A percentile compares a stretch with the other conserved stretches of the same genome.
phyloP scores from a whole-genome alignment of 1,139 yeast genomes.

The Magnusiomyces paraingens region DNA sequence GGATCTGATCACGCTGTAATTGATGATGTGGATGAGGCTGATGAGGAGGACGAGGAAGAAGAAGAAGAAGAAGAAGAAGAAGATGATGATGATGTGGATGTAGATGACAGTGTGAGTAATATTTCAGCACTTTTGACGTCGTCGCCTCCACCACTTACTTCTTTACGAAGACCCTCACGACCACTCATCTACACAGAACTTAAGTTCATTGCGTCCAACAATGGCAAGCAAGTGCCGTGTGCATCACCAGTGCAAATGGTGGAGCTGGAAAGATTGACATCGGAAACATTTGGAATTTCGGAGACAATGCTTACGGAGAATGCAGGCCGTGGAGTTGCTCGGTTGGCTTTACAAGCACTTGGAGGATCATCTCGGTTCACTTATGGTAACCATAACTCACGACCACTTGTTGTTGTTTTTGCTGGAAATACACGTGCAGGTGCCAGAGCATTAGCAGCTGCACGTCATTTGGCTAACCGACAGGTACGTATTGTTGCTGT shows the following conservation, averaged over 20 bases:
- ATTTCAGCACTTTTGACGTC: slow-evolving; percentile 10
- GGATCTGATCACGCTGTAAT: slow-evolving; percentile 29
- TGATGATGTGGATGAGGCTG: slow-evolving; percentile 29
- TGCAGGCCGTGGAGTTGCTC: slow-evolving; percentile 62
- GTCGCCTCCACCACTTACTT: slow-evolving; percentile 12
- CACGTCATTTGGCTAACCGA: slow-evolving; percentile 71
- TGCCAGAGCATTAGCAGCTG: slow-evolving; percentile 68
- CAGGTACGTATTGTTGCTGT: slow-evolving; percentile 64
- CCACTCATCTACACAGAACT: slow-evolving; percentile 15
- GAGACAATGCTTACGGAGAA: slow-evolving; percentile 54
- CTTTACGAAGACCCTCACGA: slow-evolving; percentile 13
- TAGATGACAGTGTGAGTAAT: slow-evolving; percentile 15
- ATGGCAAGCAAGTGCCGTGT: slow-evolving; percentile 39
- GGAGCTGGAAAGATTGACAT: slow-evolving; percentile 63
- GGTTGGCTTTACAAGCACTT: slow-evolving; percentile 51
- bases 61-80: slow-evolving; percentile 31
- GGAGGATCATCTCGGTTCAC: slow-evolving; percentile 65
- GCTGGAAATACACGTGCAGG: slow-evolving; percentile 75
- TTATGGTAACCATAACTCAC: slow-evolving; percentile 60
- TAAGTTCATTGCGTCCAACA: slow-evolving; percentile 17
- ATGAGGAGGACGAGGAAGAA: slow-evolving; percentile 24
- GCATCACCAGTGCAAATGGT: slow-evolving; percentile 76
- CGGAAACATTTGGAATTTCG: slow-evolving; percentile 47
- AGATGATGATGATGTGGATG: slow-evolving; percentile 32
- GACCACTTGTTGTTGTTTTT: slow-evolving; percentile 67